Evolutionary conservation across 805 yeast species (phyloP).

Genomic region (Candida fluviatilis): DNA sequence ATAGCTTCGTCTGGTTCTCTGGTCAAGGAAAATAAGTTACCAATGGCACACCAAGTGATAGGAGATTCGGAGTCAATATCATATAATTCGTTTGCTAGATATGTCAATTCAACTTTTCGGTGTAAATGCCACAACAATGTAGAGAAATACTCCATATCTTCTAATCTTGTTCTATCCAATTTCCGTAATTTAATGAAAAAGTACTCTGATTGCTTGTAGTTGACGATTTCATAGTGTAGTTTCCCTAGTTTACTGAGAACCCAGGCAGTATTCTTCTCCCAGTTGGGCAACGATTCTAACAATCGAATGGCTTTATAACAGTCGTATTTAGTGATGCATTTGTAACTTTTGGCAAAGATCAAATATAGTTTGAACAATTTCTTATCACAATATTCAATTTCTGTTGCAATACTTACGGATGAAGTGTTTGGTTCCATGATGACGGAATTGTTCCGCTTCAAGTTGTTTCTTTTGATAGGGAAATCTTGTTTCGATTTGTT

Average conservation of each 20-base stretch:
- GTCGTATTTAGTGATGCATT: conserved; percentile 61
- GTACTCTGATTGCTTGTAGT: conserved; percentile 70
- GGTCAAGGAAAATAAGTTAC: conserved; percentile 79
- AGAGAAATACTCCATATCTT: conserved; percentile 89
- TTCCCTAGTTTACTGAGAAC: conserved; percentile 77
- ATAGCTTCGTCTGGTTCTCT: conserved; percentile 89
- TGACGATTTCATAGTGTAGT: conserved; percentile 80
- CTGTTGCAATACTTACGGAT: conserved; percentile 14
- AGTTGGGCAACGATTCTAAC: conserved; percentile 58
- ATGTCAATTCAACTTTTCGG: conserved; percentile 73
- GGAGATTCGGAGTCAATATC: conserved; percentile 64
- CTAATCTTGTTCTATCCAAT: conserved; percentile 71
- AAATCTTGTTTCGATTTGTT: conserved; percentile 1
- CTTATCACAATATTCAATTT: conserved; percentile 32
- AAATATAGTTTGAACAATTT: conserved; percentile 47
- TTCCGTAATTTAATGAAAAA: conserved; percentile 60
- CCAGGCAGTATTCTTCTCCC: conserved; percentile 74
- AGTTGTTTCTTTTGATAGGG: conserved; percentile 7
- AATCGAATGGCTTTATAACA: conserved; percentile 75
- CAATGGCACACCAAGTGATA: conserved; percentile 88
- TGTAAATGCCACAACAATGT: conserved; percentile 92
- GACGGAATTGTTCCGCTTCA: conserved; percentile 21
- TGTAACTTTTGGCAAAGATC: conserved; percentile 56
- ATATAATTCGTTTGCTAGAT: conserved; percentile 74
- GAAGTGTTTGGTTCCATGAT: conserved; percentile 12